phyloP scores from a whole-genome alignment of 1,139 yeast species.

The Pichia sorboxylosa region DNA sequence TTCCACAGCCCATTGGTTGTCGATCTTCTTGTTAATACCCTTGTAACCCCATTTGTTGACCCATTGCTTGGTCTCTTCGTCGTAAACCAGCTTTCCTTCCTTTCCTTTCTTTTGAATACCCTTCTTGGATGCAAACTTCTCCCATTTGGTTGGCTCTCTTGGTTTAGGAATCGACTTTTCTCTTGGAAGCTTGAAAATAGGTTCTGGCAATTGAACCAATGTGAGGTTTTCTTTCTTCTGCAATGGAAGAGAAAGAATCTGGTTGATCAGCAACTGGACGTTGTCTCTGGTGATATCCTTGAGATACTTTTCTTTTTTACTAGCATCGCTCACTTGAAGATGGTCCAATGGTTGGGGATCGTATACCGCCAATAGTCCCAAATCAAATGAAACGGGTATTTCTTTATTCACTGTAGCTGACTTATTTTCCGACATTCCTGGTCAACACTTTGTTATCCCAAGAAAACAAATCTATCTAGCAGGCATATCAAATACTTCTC shows the following conservation, averaged over 20 bases:
- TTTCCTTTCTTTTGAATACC: constrained; percentile 87
- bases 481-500: too few relatives aligned
- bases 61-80: constrained; percentile 89
- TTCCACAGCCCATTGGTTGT: constrained; percentile 93
- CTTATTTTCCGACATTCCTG: constrained; percentile 25
- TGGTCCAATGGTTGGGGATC: constrained; percentile 75
- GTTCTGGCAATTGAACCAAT: constrained; percentile 75
- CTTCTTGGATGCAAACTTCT: constrained; percentile 87
- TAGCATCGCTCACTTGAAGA: constrained; percentile 37
- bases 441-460: too few relatives aligned
- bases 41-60: constrained; percentile 97
- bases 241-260: constrained; percentile 78
- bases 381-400: constrained; percentile 73
- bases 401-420: constrained; percentile 83
- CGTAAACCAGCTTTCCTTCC: constrained; percentile 82
- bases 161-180: constrained; percentile 92
- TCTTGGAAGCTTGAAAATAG: constrained; percentile 75
- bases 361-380: constrained; percentile 80
- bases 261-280: constrained; percentile 82
- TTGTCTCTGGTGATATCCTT: constrained; percentile 77
- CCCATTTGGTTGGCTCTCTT: constrained; percentile 93
- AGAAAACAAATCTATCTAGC: too few relatives aligned
- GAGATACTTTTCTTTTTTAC: constrained; percentile 53
- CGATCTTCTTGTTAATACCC: constrained; percentile 80
- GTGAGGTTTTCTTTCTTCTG: constrained; percentile 68